phyloP scores from a whole-genome alignment of 371 early-diverging fungal genomes.

The Mucor velutinosus region DNA sequence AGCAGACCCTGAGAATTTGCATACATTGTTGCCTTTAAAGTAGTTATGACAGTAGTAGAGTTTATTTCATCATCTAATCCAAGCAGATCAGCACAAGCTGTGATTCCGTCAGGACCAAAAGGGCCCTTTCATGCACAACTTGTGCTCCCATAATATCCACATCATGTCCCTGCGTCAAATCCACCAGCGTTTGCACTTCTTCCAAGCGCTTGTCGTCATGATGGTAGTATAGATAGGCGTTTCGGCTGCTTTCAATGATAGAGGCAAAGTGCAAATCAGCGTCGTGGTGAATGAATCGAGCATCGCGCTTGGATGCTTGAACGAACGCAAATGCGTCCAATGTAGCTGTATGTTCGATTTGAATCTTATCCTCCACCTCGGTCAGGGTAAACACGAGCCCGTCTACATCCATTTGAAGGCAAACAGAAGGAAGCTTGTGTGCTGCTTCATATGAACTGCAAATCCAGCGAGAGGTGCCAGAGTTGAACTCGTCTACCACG shows the following conservation, averaged over 20 bases:
- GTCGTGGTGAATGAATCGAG: slow-evolving; percentile 17
- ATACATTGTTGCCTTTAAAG: neutral
- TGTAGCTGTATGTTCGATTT: slow-evolving; percentile 56
- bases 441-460: slow-evolving; percentile 40
- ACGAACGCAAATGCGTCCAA: slow-evolving; percentile 82
- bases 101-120: slow-evolving; percentile 56
- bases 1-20: slow-evolving; percentile 5
- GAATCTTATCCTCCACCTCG: slow-evolving; percentile 12
- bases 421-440: slow-evolving; percentile 49
- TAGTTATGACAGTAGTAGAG: neutral
- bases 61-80: neutral
- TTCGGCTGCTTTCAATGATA: slow-evolving; percentile 71
- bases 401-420: slow-evolving; percentile 77
- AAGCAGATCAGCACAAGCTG: slow-evolving; percentile 33
- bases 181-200: slow-evolving; percentile 46
- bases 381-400: slow-evolving; percentile 61
- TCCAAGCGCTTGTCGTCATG: slow-evolving; percentile 29
- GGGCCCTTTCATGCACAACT: slow-evolving; percentile 36
- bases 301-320: slow-evolving; percentile 34
- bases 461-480: slow-evolving; percentile 57
- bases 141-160: slow-evolving; percentile 56
- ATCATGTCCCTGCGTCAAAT: slow-evolving; percentile 39
- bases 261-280: slow-evolving; percentile 35
- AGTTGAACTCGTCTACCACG: slow-evolving; percentile 38
- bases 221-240: slow-evolving; percentile 70